Percentiles rank a stretch among this genome's conserved stretches.
Conservation (phyloP, 306 rosid genomes). For the Mimosa pudica region DNA sequence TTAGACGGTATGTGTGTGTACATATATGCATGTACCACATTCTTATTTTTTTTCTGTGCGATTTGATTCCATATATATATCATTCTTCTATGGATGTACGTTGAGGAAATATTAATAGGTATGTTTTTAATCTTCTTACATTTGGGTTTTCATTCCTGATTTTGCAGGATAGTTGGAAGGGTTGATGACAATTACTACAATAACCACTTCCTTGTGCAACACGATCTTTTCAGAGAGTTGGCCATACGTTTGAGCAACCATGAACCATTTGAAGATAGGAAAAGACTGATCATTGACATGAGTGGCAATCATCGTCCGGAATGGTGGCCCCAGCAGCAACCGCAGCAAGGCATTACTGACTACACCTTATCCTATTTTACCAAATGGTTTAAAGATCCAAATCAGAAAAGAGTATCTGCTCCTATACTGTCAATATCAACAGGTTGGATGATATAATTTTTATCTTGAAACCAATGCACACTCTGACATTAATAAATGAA, state of each 20-base stretch:
- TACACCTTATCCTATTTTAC: background rate
- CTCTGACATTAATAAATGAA: background rate
- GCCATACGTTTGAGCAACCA: background rate
- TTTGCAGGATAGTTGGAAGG: constrained; percentile 3
- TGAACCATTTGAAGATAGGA: background rate
- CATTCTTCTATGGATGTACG: background rate
- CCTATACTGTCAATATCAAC: constrained; percentile 8
- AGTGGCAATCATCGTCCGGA: background rate
- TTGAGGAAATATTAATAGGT: background rate
- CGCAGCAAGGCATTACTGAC: background rate
- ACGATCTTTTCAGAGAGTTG: background rate
- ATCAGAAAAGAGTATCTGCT: constrained; percentile 5
- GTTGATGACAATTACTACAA: background rate
- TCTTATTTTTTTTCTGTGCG: background rate
- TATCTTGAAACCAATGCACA: background rate
- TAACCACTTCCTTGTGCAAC: constrained; percentile 11
- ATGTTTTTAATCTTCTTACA: background rate
- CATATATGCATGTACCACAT: background rate
- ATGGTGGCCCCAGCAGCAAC: constrained; percentile 7
- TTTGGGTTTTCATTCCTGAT: background rate
- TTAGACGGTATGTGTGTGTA: background rate
- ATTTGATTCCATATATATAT: background rate
- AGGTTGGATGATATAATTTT: background rate
- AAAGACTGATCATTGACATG: constrained; percentile 13
- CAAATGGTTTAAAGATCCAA: background rate